Evolutionary conservation across 257 asterid genomes (phyloP).

Genomic region (Vinca minor): DNA sequence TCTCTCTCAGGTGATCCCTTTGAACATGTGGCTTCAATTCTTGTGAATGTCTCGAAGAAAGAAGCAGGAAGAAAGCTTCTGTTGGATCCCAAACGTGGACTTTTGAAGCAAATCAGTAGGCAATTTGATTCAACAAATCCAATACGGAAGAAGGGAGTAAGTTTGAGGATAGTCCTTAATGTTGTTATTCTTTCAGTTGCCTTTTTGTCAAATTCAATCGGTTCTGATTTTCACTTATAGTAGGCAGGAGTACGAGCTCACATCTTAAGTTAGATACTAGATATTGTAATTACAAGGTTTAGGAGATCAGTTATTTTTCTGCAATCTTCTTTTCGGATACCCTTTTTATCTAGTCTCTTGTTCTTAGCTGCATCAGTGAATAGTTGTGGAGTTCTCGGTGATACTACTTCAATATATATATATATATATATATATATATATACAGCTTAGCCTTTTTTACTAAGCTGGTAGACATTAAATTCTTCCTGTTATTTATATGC

Average conservation of each 20-base stretch:
- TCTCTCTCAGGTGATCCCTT: conserved; percentile 63
- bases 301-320: not conserved
- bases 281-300: not conserved
- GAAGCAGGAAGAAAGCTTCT: conserved; percentile 81
- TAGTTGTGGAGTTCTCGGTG: not conserved
- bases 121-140: conserved; percentile 68
- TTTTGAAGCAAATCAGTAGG: conserved; percentile 76
- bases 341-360: not conserved
- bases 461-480: not conserved
- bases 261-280: not conserved
- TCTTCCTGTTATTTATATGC: not conserved
- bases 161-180: conserved; percentile 7
- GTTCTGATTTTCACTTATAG: not conserved
- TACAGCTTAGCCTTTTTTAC: too few species aligned
- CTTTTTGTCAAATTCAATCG: not conserved
- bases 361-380: not conserved
- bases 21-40: conserved; percentile 90
- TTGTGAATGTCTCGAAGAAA: conserved; percentile 78
- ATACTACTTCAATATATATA: not conserved
- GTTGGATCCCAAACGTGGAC: conserved; percentile 81
- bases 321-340: not conserved
- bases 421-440: too few species aligned
- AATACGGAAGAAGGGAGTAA: conserved; percentile 88
- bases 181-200: not conserved
- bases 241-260: not conserved